Base-by-base conservation (phyloP, 1,139 yeast genomes). In the Blastobotrys petasosporus region DNA sequence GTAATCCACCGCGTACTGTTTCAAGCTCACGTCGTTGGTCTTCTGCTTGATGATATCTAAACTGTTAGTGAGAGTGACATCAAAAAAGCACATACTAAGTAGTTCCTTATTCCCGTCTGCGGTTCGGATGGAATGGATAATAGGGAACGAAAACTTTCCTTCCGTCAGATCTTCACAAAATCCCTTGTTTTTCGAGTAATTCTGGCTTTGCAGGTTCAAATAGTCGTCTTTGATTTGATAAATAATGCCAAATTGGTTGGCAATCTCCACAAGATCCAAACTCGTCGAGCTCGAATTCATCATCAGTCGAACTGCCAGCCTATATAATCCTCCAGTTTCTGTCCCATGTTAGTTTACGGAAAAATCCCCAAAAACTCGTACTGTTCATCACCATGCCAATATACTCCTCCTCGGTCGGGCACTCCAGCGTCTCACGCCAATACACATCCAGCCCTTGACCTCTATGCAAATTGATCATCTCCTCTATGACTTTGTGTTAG, bases 361-460 rank as follows among this genome's bases (percentile, higher is more conserved):
- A 12, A 32, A 32, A 25, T 28, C 11, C 12, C 31, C 12, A 17
- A 7, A 25, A 7, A 8, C 10, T 49, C 65, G 3, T 52, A 61
- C 65, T 88, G 60, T 86, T 80, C 74, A 77, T 77, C 13, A 85
- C 94, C 97, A 90, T 90, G 39, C 73, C 71, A 35, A 80, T 63
- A 60, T 90, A 88, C 56, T 85, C 83, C 4, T 70, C 70, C 51
- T 83, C 84, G 1, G 72, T 66, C 0, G 97, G 97, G 37, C 87
- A 72, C 1, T 65, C 64, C 25, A 75, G 57, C 15, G 71, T 67
- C 52, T 88, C 96, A 52, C 97, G 70, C 96, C 97, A 88, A 63
- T 80, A 82, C 17, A 88, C 73, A 56, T 88, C 97, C 49, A 83
- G 67, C 0, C 95, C 95, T 67, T 88, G 97, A 2, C 97, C 97